Conservation (phyloP, 164 flowering plant species). For the Brasenia schreberi region DNA sequence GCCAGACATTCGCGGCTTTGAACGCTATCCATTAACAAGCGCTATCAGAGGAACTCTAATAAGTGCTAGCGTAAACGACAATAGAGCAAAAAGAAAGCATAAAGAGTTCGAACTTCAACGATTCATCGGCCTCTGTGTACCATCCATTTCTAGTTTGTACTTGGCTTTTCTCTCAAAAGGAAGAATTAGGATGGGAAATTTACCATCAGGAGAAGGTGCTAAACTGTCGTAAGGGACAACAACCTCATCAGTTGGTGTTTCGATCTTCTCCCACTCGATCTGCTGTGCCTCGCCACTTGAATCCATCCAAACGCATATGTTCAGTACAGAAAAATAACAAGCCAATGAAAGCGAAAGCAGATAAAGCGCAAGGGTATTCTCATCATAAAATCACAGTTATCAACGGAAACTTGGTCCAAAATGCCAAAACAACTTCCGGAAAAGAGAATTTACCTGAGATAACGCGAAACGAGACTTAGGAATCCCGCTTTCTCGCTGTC, state of each 20-base stretch:
- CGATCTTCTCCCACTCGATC: slow-evolving; percentile 93
- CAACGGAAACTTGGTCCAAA: not conserved
- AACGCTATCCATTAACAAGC: no score
- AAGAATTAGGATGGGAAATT: not conserved
- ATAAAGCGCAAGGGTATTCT: not conserved
- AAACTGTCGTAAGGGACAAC: slow-evolving; percentile 86
- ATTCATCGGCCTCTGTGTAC: no score
- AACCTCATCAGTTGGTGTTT: slow-evolving; percentile 92
- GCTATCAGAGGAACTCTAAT: no score
- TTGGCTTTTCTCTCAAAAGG: not conserved
- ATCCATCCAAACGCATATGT: not conserved
- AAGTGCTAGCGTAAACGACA: no score
- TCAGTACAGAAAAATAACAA: not conserved
- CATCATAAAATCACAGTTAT: not conserved
- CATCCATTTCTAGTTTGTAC: no score
- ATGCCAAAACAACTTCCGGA: not conserved
- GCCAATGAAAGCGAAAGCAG: not conserved
- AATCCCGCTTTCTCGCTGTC: slow-evolving; percentile 94
- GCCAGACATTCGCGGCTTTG: no score
- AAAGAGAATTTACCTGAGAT: slow-evolving; percentile 48
- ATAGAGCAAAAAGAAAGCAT: no score
- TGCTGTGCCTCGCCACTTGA: slow-evolving; percentile 86
- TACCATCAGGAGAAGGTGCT: slow-evolving; percentile 68
- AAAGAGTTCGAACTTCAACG: no score
- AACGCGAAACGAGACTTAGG: slow-evolving; percentile 80